Evolutionary conservation across 257 asterid species (phyloP).

Genomic region (Solanum bukasovii): DNA sequence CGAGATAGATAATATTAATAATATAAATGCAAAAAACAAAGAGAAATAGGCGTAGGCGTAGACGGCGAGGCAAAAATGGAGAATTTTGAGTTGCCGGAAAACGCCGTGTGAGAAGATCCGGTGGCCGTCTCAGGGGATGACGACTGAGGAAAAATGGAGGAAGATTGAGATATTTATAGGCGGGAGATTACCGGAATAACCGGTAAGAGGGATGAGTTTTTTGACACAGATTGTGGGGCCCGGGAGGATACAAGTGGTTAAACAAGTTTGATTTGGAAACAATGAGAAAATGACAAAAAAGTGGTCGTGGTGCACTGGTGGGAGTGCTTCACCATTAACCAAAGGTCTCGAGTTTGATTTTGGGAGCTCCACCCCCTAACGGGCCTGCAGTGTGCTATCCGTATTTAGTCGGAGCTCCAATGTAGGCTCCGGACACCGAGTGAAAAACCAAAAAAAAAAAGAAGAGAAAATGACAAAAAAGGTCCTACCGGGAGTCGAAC

Average conservation of each 20-base stretch:
- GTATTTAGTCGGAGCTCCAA: too few relatives aligned
- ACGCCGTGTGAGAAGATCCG: neutral
- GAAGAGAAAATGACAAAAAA: neutral
- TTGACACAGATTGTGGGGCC: neutral
- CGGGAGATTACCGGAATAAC: neutral
- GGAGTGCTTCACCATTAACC: too few relatives aligned
- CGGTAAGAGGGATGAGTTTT: neutral
- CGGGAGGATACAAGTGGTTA: neutral
- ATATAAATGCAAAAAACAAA: neutral
- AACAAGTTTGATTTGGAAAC: neutral
- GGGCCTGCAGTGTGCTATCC: too few relatives aligned
- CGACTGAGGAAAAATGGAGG: neutral
- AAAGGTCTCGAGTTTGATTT: too few relatives aligned
- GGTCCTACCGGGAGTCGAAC: constrained; percentile 99
- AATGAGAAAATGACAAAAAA: neutral
- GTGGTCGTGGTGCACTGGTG: too few relatives aligned
- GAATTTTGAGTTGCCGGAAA: neutral
- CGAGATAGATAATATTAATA: neutral
- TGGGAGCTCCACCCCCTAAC: too few relatives aligned
- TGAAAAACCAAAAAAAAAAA: too few relatives aligned
- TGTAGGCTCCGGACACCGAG: too few relatives aligned
- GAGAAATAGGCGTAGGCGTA: neutral
- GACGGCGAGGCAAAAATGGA: neutral
- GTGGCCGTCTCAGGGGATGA: neutral
- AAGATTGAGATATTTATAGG: neutral